Conservation (phyloP, 768 basidiomycete genomes). For the Porphyrellus cyaneotinctus region DNA sequence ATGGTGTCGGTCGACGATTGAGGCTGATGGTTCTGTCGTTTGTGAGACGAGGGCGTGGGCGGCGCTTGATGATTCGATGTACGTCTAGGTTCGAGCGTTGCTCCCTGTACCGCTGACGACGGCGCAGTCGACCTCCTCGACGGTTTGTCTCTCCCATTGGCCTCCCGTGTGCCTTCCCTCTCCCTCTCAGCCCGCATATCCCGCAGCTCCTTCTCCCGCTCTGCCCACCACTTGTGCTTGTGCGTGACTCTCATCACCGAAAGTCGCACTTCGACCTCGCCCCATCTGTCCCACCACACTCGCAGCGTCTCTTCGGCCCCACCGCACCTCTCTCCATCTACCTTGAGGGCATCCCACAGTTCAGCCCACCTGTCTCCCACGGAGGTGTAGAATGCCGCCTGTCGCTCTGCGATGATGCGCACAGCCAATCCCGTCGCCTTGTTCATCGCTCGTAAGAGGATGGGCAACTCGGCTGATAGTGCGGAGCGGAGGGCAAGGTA, state of each 20-base stretch:
- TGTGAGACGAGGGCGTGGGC: constrained; percentile 19
- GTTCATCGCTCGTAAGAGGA: constrained; percentile 54
- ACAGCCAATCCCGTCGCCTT: constrained; percentile 55
- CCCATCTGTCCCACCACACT: constrained; percentile 70
- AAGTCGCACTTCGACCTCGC: constrained; percentile 55
- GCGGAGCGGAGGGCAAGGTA: constrained; percentile 76
- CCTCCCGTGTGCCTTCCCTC: constrained; percentile 7
- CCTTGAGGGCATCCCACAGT: constrained; percentile 80
- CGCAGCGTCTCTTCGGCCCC: constrained; percentile 64
- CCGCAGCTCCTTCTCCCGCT: constrained; percentile 25
- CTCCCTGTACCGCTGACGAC: constrained; percentile 10
- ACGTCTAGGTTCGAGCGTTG: constrained; percentile 21
- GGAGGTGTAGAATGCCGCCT: constrained; percentile 56
- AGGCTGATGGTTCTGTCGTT: constrained; percentile 26
- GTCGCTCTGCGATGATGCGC: constrained; percentile 49
- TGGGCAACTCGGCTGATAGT: constrained; percentile 66
- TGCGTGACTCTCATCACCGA: constrained; percentile 35
- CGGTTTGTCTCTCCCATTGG: constrained; percentile 15
- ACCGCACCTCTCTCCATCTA: constrained; percentile 66
- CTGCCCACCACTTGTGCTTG: constrained; percentile 35
- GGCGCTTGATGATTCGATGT: constrained; percentile 25
- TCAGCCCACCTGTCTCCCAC: constrained; percentile 66
- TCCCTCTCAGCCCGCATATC: constrained; percentile 23
- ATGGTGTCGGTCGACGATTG: constrained; percentile 28
- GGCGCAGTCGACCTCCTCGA: constrained; percentile 15